Evolutionary conservation across 192 early-diverging fungal species (phyloP).

Genomic region (Coemansia sp.): DNA sequence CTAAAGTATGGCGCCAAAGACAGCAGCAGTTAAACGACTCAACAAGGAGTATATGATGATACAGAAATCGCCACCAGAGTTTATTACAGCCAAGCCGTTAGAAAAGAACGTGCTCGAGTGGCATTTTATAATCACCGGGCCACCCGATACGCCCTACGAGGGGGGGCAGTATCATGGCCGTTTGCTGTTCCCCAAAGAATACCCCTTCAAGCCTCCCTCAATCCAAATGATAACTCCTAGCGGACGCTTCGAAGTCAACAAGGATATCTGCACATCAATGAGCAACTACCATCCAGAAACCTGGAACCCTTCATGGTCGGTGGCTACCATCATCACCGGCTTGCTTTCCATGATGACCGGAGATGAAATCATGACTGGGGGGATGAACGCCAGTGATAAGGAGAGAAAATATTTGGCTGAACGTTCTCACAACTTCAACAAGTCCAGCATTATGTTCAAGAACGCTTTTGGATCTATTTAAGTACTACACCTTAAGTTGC

Average conservation of each 20-base stretch:
- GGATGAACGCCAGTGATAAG: constrained; percentile 66
- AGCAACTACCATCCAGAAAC: constrained; percentile 92
- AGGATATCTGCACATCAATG: constrained; percentile 93
- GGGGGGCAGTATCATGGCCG: constrained; percentile 89
- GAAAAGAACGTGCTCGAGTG: constrained; percentile 96
- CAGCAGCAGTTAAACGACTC: constrained; percentile 65
- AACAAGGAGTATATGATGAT: constrained; percentile 74
- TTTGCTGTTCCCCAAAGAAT: constrained; percentile 89
- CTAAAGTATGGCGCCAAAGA: constrained; percentile 70
- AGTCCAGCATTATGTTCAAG: constrained; percentile 15
- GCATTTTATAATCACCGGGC: constrained; percentile 94
- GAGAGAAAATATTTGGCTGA: constrained; percentile 64
- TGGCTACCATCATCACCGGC: constrained; percentile 85
- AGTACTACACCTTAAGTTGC: too few relatives aligned
- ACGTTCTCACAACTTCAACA: constrained; percentile 45
- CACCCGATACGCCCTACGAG: constrained; percentile 78
- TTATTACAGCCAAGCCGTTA: constrained; percentile 84
- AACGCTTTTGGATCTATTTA: constrained; percentile 32
- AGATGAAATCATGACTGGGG: constrained; percentile 77
- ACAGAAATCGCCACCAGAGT: constrained; percentile 79
- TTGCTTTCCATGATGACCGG: constrained; percentile 89
- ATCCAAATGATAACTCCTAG: constrained; percentile 78
- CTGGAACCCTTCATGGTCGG: constrained; percentile 97
- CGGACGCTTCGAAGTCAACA: constrained; percentile 87
- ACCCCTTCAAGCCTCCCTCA: constrained; percentile 89